These are phyloP conservation scores for Daldinia childiae DNA, from an alignment of 495 filamentous ascomycete species.

Conservation along the genomic window DNA sequence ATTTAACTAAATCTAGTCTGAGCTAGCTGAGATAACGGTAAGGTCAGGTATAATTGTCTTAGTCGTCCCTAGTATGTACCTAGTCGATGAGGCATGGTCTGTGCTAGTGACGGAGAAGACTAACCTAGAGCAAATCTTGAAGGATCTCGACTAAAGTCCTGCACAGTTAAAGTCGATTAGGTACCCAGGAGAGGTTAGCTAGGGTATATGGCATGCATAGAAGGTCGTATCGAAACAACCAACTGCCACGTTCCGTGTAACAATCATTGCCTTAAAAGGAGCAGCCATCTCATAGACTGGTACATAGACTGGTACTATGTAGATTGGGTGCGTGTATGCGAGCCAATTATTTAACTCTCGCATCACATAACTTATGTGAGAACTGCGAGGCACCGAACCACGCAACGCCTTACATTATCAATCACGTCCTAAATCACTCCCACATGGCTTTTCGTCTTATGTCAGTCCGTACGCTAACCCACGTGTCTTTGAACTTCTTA, in stretches of 20 bases:
- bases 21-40: too few species aligned
- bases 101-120: conserved; percentile 1
- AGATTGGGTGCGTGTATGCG: conserved; percentile 17
- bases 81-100: conserved; percentile 17
- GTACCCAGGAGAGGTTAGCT: not conserved
- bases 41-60: conserved; percentile 11
- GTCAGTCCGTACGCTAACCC: not conserved
- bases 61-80: conserved; percentile 1
- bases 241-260: conserved; percentile 37
- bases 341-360: conserved; percentile 14
- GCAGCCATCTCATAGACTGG: conserved; percentile 9
- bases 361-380: conserved; percentile 3
- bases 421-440: not conserved
- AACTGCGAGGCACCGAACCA: not conserved
- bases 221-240: conserved; percentile 22
- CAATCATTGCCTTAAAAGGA: conserved; percentile 14
- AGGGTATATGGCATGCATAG: not conserved
- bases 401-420: not conserved
- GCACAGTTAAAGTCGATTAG: not conserved
- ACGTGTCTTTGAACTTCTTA: conserved; percentile 1
- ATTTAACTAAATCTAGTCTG: too few species aligned
- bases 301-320: too few species aligned
- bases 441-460: not conserved
- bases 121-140: conserved; percentile 26
- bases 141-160: conserved; percentile 24